These are phyloP conservation scores for Saccharomyces hybrid DNA, from an alignment of 1,139 yeast genomes.

Conservation along the genomic window DNA sequence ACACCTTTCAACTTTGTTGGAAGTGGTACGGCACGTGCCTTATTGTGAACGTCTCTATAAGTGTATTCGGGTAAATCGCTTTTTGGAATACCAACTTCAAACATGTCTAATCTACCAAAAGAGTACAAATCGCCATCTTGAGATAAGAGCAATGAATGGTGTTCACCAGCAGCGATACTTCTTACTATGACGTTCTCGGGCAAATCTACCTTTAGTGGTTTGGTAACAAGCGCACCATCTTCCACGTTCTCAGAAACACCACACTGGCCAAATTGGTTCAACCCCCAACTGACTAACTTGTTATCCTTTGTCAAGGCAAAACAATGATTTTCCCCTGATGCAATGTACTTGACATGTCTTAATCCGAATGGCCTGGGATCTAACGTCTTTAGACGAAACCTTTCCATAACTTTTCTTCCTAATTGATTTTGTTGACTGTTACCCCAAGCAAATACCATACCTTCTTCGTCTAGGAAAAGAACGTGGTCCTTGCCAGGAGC, in stretches of 20 bases:
- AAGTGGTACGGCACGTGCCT: conserved; percentile 76
- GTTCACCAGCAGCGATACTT: conserved; percentile 82
- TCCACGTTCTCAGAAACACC: conserved; percentile 63
- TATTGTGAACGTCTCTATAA: conserved; percentile 70
- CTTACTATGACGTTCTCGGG: conserved; percentile 49
- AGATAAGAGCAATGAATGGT: conserved; percentile 75
- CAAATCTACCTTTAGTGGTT: conserved; percentile 58
- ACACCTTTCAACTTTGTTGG: conserved; percentile 62
- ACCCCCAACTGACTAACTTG: conserved; percentile 81
- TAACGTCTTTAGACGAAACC: conserved; percentile 61
- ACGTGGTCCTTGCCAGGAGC: conserved; percentile 93
- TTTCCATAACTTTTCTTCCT: conserved; percentile 74
- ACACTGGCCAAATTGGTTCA: conserved; percentile 94
- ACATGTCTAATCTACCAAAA: conserved; percentile 92
- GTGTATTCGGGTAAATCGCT: conserved; percentile 59
- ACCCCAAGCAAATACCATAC: conserved; percentile 94
- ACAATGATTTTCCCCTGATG: conserved; percentile 93
- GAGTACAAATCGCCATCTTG: conserved; percentile 64
- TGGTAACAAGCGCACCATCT: conserved; percentile 74
- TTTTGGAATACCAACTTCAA: conserved; percentile 73
- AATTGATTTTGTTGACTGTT: conserved; percentile 89
- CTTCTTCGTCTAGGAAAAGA: conserved; percentile 72
- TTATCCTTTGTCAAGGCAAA: conserved; percentile 78
- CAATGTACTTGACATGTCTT: conserved; percentile 67
- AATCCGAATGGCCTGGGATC: conserved; percentile 68